phyloP scores from a whole-genome alignment of 208 protist species.

The Trypanosoma vivax region DNA sequence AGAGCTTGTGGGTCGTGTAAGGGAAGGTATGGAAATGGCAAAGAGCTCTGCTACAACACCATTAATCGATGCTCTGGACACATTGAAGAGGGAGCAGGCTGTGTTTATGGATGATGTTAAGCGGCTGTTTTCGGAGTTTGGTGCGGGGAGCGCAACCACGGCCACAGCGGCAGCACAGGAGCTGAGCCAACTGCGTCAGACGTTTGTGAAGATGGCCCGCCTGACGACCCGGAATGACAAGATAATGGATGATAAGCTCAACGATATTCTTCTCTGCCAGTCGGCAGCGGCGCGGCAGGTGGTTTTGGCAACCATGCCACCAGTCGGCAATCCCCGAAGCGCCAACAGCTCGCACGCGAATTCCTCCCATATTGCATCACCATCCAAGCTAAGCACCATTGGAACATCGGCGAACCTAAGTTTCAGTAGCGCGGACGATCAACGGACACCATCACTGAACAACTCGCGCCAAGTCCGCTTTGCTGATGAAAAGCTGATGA shows the following conservation, averaged over 20 bases:
- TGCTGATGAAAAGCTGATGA: neutral
- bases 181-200: neutral
- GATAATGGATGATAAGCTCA: slow-evolving; percentile 30
- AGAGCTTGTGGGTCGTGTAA: neutral
- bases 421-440: too few species aligned
- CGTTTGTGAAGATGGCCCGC: slow-evolving; percentile 17
- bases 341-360: neutral
- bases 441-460: too few species aligned
- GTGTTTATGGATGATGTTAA: neutral
- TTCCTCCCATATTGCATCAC: too few species aligned
- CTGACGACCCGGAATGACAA: slow-evolving; percentile 21
- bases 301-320: neutral
- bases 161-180: neutral
- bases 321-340: neutral
- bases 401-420: too few species aligned
- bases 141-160: neutral
- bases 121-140: neutral
- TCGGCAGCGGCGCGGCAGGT: slow-evolving; percentile 18
- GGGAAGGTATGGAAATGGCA: neutral
- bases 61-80: slow-evolving; percentile 4
- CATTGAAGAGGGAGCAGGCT: slow-evolving; percentile 6
- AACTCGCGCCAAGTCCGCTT: neutral
- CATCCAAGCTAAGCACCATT: too few species aligned
- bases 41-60: neutral
- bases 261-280: slow-evolving; percentile 21